phyloP scores from a whole-genome alignment of 129 eudicot species.

The Tanacetum coccineum region DNA sequence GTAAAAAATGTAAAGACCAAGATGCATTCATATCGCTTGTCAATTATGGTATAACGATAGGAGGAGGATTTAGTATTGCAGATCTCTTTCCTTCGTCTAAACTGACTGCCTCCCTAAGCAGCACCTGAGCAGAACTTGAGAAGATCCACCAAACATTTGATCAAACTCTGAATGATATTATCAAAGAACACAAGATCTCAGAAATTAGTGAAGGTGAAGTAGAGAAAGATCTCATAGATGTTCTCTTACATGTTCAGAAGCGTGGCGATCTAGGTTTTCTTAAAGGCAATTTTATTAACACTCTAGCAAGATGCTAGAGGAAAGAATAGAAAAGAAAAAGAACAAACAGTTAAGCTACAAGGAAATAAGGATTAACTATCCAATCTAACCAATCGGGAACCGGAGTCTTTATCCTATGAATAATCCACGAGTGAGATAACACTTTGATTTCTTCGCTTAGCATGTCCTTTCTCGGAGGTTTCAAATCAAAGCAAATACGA shows the following conservation, averaged over 20 bases:
- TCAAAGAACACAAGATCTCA: constrained; percentile 31
- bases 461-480: too few species aligned
- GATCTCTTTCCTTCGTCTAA: constrained; percentile 38
- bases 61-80: constrained; percentile 33
- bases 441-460: too few species aligned
- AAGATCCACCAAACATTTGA: constrained; percentile 29
- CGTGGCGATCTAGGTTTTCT: constrained; percentile 31
- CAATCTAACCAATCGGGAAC: too few species aligned
- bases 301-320: too few species aligned
- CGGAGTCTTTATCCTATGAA: too few species aligned
- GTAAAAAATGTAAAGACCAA: constrained; percentile 23
- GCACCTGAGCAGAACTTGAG: constrained; percentile 13
- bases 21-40: constrained; percentile 25
- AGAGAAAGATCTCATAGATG: constrained; percentile 43
- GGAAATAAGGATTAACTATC: too few species aligned
- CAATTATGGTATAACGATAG: constrained; percentile 14
- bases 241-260: constrained; percentile 37
- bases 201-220: background rate
- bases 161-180: constrained; percentile 28
- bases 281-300: too few species aligned
- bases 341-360: too few species aligned
- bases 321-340: too few species aligned
- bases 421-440: too few species aligned
- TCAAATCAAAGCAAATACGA: too few species aligned
- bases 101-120: constrained; percentile 28